These are phyloP conservation scores for Fusarium sp. DNA, from an alignment of 2,329 filamentous ascomycete species.

Conservation along the genomic window DNA sequence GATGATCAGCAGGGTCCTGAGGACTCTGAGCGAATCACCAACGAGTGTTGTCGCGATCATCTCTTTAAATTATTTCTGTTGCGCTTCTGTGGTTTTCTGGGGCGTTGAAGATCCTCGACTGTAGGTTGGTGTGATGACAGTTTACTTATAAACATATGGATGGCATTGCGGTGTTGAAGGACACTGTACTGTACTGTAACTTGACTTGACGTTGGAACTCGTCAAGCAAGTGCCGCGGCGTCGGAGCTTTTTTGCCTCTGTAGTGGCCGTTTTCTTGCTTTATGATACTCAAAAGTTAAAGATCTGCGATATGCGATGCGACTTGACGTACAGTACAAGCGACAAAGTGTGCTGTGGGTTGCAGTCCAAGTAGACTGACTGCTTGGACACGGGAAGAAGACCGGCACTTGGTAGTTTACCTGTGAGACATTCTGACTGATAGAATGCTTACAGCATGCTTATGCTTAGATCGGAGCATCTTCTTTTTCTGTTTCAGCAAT, in stretches of 20 bases:
- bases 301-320: conserved; percentile 33
- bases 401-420: conserved; percentile 19
- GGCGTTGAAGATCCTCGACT: neutral
- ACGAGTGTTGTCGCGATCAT: conserved; percentile 1
- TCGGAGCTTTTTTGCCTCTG: conserved; percentile 19
- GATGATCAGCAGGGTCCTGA: conserved; percentile 42
- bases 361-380: neutral
- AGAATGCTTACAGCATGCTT: conserved; percentile 9
- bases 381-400: conserved; percentile 11
- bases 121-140: conserved; percentile 6
- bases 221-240: conserved; percentile 16
- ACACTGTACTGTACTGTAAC: neutral
- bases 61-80: conserved; percentile 11
- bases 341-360: conserved; percentile 19
- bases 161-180: neutral
- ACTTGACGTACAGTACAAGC: conserved; percentile 38
- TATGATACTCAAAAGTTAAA: neutral
- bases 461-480: conserved; percentile 10
- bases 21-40: conserved; percentile 30
- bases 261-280: conserved; percentile 8
- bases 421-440: conserved; percentile 8
- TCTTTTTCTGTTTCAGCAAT: conserved; percentile 10
- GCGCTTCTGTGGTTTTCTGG: conserved; percentile 15
- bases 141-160: conserved; percentile 19
- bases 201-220: neutral